These are phyloP conservation scores for Plectosphaerella plurivora DNA, from an alignment of 2,329 filamentous ascomycete genomes.

Conservation along the genomic window DNA sequence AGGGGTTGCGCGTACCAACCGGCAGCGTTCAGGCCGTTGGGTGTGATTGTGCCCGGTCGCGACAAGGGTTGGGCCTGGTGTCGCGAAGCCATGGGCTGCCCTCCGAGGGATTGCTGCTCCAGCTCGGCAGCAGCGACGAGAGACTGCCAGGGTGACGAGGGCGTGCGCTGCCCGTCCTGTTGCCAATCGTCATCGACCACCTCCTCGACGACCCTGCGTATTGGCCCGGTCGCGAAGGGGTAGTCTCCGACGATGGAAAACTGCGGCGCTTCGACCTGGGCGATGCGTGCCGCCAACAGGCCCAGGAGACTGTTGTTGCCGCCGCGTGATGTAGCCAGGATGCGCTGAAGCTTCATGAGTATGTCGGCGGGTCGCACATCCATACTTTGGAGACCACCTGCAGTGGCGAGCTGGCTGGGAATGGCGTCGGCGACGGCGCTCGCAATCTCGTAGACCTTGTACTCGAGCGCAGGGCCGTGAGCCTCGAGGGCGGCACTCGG, in stretches of 20 bases:
- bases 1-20: background rate
- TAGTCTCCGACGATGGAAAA: background rate
- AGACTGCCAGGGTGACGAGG: background rate
- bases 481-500: slow-evolving; percentile 42
- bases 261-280: slow-evolving; percentile 8
- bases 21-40: background rate
- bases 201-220: slow-evolving; percentile 9
- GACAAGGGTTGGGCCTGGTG: too few species aligned
- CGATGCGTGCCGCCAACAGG: slow-evolving; percentile 19
- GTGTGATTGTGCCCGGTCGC: background rate
- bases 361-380: slow-evolving; percentile 25
- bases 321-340: slow-evolving; percentile 35
- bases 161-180: background rate
- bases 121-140: slow-evolving; percentile 1
- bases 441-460: slow-evolving; percentile 43
- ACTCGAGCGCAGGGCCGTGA: slow-evolving; percentile 42
- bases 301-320: slow-evolving; percentile 34
- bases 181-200: slow-evolving; percentile 4
- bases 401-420: slow-evolving; percentile 17
- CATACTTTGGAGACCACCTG: slow-evolving; percentile 2
- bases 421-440: slow-evolving; percentile 37
- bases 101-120: background rate
- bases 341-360: slow-evolving; percentile 29
- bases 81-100: background rate
- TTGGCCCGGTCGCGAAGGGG: background rate